Conservation (phyloP, 2,329 filamentous ascomycete genomes). For the Pyrenophora graminea region DNA sequence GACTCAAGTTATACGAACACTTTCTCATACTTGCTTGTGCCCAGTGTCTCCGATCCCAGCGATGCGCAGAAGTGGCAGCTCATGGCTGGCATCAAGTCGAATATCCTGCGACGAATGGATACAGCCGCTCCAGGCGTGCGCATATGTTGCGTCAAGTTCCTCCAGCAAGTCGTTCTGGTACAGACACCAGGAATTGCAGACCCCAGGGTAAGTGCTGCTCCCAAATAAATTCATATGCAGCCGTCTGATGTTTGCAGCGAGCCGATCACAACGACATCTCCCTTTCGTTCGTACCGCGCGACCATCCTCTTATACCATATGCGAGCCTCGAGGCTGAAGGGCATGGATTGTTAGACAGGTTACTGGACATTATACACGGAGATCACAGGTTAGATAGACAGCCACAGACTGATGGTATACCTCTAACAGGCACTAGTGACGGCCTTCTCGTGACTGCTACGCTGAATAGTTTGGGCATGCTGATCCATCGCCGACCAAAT, state of each 20-base stretch:
- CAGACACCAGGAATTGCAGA: constrained; percentile 88
- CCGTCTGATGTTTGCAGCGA: constrained; percentile 56
- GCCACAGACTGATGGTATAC: constrained; percentile 8
- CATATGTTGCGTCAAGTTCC: constrained; percentile 97
- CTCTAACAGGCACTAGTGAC: constrained; percentile 63
- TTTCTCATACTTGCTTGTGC: constrained; percentile 42
- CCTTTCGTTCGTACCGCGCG: constrained; percentile 79
- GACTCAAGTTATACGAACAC: constrained; percentile 26
- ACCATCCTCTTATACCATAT: constrained; percentile 78
- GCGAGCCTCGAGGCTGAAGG: constrained; percentile 90
- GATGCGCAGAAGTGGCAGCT: constrained; percentile 83
- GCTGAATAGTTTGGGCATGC: constrained; percentile 80
- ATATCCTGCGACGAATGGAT: constrained; percentile 88
- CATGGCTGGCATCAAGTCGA: constrained; percentile 86
- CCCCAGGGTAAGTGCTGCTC: constrained; percentile 67
- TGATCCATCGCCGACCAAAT: constrained; percentile 79
- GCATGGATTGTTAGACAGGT: constrained; percentile 84
- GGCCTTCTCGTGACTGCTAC: constrained; percentile 88
- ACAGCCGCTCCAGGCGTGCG: constrained; percentile 73
- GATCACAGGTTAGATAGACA: constrained; percentile 70
- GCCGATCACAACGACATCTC: constrained; percentile 82
- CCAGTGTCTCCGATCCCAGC: constrained; percentile 83
- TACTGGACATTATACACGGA: constrained; percentile 84
- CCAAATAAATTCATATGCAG: constrained; percentile 3
- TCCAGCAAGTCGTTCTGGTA: constrained; percentile 87